Conservation (phyloP, 495 filamentous ascomycete species). For the Echria macrotheca region DNA sequence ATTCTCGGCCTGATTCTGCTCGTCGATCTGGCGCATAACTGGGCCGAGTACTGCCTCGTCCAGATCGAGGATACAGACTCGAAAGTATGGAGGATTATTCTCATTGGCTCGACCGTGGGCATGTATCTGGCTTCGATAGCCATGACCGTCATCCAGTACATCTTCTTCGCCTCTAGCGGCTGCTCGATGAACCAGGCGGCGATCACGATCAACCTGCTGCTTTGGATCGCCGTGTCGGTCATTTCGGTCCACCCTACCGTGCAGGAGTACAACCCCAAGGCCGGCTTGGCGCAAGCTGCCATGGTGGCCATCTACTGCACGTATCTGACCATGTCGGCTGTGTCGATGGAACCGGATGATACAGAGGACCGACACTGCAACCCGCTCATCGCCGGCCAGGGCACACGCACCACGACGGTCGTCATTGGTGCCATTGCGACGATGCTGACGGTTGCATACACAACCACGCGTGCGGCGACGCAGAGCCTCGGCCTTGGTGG, state of each 20-base stretch:
- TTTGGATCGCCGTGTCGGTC: slow-evolving; percentile 74
- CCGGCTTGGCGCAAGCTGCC: slow-evolving; percentile 89
- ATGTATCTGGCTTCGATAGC: slow-evolving; percentile 89
- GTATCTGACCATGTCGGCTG: slow-evolving; percentile 96
- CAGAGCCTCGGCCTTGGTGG: slow-evolving; percentile 80
- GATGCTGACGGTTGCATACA: slow-evolving; percentile 96
- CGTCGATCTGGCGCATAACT: slow-evolving; percentile 94
- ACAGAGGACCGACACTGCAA: slow-evolving; percentile 80
- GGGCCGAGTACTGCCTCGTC: slow-evolving; percentile 90
- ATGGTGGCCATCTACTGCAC: slow-evolving; percentile 99
- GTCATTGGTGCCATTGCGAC: slow-evolving; percentile 91
- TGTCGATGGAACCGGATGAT: slow-evolving; percentile 92
- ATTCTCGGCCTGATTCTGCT: slow-evolving; percentile 87
- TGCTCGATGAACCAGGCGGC: slow-evolving; percentile 92
- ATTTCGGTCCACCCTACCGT: slow-evolving; percentile 86
- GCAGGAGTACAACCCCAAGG: slow-evolving; percentile 88
- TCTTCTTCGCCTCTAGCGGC: slow-evolving; percentile 80
- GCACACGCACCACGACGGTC: slow-evolving; percentile 83
- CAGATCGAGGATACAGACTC: slow-evolving; percentile 92
- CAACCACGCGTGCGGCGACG: slow-evolving; percentile 91
- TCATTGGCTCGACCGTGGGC: slow-evolving; percentile 86
- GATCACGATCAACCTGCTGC: slow-evolving; percentile 74
- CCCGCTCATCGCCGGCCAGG: slow-evolving; percentile 80
- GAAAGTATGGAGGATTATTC: slow-evolving; percentile 70
- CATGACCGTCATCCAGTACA: slow-evolving; percentile 95